These are phyloP conservation scores for Lodderomyces parapsilosis DNA, from an alignment of 1,139 yeast species.

Conservation along the genomic window DNA sequence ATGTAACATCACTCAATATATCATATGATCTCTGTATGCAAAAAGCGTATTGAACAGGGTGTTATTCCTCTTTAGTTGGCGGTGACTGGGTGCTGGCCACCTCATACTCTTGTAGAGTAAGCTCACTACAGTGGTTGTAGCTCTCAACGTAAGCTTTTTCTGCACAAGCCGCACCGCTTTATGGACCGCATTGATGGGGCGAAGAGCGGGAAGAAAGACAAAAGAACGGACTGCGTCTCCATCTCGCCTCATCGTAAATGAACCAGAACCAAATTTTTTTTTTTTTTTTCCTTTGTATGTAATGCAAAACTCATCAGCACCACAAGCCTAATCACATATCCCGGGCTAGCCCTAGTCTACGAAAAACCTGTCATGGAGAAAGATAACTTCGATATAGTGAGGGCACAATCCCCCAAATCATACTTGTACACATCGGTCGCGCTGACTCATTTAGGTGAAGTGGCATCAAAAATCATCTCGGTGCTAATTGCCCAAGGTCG, in stretches of 20 bases:
- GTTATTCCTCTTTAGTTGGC: too few relatives aligned
- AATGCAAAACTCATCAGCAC: background rate
- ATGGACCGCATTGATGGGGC: too few relatives aligned
- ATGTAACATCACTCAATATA: too few relatives aligned
- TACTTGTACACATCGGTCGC: conserved; percentile 55
- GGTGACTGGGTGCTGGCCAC: too few relatives aligned
- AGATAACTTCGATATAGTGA: conserved; percentile 21
- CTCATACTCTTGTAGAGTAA: too few relatives aligned
- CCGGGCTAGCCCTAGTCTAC: too few relatives aligned
- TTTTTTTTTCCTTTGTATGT: background rate
- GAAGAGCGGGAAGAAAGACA: too few relatives aligned
- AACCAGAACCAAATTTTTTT: background rate
- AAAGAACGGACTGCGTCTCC: background rate
- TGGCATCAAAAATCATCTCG: conserved; percentile 55
- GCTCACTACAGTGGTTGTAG: too few relatives aligned
- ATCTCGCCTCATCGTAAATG: background rate
- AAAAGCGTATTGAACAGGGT: too few relatives aligned
- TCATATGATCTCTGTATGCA: too few relatives aligned
- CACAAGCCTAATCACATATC: background rate
- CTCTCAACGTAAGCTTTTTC: too few relatives aligned
- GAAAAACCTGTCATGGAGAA: conserved; percentile 16
- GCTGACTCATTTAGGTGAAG: conserved; percentile 60
- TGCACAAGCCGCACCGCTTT: too few relatives aligned
- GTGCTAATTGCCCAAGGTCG: conserved; percentile 61
- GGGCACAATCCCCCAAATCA: conserved; percentile 61